Conservation (phyloP, 768 basidiomycete genomes). For the Suillus clintonianus region DNA sequence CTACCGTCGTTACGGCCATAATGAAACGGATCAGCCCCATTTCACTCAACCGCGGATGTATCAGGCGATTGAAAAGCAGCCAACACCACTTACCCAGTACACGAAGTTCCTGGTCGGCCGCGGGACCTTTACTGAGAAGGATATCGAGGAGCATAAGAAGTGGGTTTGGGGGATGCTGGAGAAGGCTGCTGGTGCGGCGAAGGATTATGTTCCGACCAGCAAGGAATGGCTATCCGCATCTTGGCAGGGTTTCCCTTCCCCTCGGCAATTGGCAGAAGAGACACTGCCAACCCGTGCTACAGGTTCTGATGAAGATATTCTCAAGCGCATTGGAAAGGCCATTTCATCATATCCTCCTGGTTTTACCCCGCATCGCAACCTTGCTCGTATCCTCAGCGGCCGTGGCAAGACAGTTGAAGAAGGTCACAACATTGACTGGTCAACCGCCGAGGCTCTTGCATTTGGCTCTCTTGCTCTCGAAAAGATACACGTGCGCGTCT, state of each 20-base stretch:
- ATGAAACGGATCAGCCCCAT: constrained; percentile 97
- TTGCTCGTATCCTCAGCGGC: constrained; percentile 84
- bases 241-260: constrained; percentile 98
- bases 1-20: constrained; percentile 99
- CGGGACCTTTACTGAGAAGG: constrained; percentile 92
- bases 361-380: constrained; percentile 89
- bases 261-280: constrained; percentile 90
- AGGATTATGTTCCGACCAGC: constrained; percentile 92
- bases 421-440: constrained; percentile 93
- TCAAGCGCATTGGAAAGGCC: constrained; percentile 82
- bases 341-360: constrained; percentile 85
- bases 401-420: constrained; percentile 93
- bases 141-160: constrained; percentile 97
- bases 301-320: constrained; percentile 72
- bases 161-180: constrained; percentile 99
- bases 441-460: constrained; percentile 96
- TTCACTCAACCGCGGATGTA: constrained; percentile 99
- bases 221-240: constrained; percentile 98
- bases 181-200: constrained; percentile 88
- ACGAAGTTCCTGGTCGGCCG: constrained; percentile 88
- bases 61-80: constrained; percentile 92
- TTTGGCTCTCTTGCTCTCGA: constrained; percentile 93
- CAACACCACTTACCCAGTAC: constrained; percentile 89
- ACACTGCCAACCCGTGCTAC: constrained; percentile 90
- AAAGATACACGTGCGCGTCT: constrained; percentile 91